A percentile compares a stretch with the other conserved stretches of the same genome.
Evolutionary conservation across 805 yeast genomes (phyloP).

Genomic region (Sugiyamaella lignohabitans): DNA sequence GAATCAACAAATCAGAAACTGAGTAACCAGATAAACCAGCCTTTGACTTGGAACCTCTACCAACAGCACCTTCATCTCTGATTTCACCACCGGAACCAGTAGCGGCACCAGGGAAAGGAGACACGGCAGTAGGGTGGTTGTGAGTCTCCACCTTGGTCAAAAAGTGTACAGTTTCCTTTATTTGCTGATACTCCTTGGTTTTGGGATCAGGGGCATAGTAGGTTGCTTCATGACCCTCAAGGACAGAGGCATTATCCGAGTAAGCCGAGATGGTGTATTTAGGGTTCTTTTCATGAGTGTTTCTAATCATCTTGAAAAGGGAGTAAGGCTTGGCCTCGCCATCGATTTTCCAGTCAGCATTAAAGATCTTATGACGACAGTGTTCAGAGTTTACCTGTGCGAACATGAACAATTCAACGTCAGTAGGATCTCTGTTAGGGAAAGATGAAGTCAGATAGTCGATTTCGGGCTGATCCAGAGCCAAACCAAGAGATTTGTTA

Average conservation of each 20-base stretch:
- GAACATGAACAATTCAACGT: slow-evolving; percentile 96
- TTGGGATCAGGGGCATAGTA: slow-evolving; percentile 71
- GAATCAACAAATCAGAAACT: slow-evolving; percentile 85
- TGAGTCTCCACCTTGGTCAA: slow-evolving; percentile 96
- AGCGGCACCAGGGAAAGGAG: slow-evolving; percentile 99
- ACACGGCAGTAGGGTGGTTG: slow-evolving; percentile 98
- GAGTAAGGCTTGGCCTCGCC: slow-evolving; percentile 65
- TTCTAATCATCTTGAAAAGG: slow-evolving; percentile 90
- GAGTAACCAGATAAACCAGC: slow-evolving; percentile 94
- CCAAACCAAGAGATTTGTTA: slow-evolving; percentile 80
- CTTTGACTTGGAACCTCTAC: slow-evolving; percentile 95
- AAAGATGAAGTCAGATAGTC: slow-evolving; percentile 81
- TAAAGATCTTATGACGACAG: slow-evolving; percentile 97
- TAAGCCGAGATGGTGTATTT: slow-evolving; percentile 87
- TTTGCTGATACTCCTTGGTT: slow-evolving; percentile 66
- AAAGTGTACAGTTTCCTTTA: slow-evolving; percentile 75
- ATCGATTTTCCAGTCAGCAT: slow-evolving; percentile 97
- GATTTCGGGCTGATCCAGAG: slow-evolving; percentile 91
- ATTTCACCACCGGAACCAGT: slow-evolving; percentile 99
- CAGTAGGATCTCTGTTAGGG: slow-evolving; percentile 88
- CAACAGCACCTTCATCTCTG: slow-evolving; percentile 99
- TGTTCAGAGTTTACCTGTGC: slow-evolving; percentile 99
- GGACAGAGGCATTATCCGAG: slow-evolving; percentile 96
- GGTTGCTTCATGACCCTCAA: slow-evolving; percentile 74
- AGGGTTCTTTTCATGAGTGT: slow-evolving; percentile 77